Conservation (phyloP, 2,329 filamentous ascomycete species). For the Fusarium acutatum region DNA sequence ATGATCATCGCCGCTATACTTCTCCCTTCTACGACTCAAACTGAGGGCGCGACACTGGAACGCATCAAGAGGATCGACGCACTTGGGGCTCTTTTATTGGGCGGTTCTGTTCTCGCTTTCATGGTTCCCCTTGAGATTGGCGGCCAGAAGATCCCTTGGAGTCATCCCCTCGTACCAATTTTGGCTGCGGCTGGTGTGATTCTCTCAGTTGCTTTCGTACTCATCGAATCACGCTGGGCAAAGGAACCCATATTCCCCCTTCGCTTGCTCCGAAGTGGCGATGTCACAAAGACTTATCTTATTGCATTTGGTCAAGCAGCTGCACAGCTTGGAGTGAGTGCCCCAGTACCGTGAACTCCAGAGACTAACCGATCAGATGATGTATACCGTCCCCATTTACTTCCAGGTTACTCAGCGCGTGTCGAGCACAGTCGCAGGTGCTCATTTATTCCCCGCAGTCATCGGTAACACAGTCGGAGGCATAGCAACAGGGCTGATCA, state of each 20-base stretch:
- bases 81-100: constrained; percentile 61
- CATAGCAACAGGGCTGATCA: constrained; percentile 65
- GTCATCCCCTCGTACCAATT: constrained; percentile 52
- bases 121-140: constrained; percentile 61
- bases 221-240: constrained; percentile 55
- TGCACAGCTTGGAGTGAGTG: constrained; percentile 47
- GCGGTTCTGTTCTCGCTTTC: constrained; percentile 63
- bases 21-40: neutral
- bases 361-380: constrained; percentile 41
- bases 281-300: constrained; percentile 62
- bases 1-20: neutral
- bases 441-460: constrained; percentile 73
- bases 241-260: constrained; percentile 68
- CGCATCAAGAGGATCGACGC: constrained; percentile 57
- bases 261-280: constrained; percentile 58
- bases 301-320: constrained; percentile 66
- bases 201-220: constrained; percentile 52
- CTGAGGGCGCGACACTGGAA: neutral
- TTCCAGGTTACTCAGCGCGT: constrained; percentile 70
- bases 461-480: constrained; percentile 72
- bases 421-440: constrained; percentile 65
- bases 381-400: constrained; percentile 74
- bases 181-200: constrained; percentile 50
- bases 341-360: accelerated
- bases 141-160: constrained; percentile 61